Evolutionary conservation across 1,284 basidiomycete genomes (phyloP).

Genomic region (Cystobasidium sp.): DNA sequence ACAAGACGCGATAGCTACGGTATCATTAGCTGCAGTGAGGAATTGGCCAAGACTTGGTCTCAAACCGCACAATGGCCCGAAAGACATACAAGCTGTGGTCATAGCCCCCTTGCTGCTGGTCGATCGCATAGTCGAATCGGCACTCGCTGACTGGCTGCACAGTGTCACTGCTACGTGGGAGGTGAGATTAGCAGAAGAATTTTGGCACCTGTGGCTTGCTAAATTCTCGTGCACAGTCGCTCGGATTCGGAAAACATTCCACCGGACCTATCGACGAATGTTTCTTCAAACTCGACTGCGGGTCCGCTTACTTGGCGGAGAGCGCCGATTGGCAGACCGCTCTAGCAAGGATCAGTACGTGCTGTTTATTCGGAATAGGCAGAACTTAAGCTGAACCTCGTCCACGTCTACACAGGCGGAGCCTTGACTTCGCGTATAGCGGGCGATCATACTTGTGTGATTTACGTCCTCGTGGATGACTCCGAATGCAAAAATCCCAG

Average conservation of each 20-base stretch:
- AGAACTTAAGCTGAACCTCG: slow-evolving; percentile 8
- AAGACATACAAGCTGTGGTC: slow-evolving; percentile 61
- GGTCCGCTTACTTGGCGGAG: background rate
- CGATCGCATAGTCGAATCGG: slow-evolving; percentile 58
- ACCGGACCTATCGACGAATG: slow-evolving; percentile 11
- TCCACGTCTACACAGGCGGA: slow-evolving; percentile 21
- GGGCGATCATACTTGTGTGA: slow-evolving; percentile 21
- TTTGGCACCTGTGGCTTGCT: background rate
- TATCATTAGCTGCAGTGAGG: slow-evolving; percentile 68
- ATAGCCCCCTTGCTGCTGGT: slow-evolving; percentile 68
- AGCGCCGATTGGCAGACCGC: slow-evolving; percentile 29
- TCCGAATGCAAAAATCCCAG: slow-evolving; percentile 56
- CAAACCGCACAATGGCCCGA: slow-evolving; percentile 69
- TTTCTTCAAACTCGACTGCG: slow-evolving; percentile 30
- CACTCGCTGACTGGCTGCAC: slow-evolving; percentile 66
- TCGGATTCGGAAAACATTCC: slow-evolving; percentile 47
- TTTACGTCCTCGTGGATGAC: slow-evolving; percentile 64
- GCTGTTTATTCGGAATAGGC: background rate
- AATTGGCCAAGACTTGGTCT: slow-evolving; percentile 83
- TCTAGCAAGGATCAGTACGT: slow-evolving; percentile 45
- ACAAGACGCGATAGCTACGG: slow-evolving; percentile 62
- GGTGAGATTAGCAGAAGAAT: slow-evolving; percentile 59
- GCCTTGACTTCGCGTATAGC: background rate
- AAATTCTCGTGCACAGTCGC: background rate
- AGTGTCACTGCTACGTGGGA: slow-evolving; percentile 64